Evolutionary conservation across 129 eudicot species (phyloP).

Genomic region (Artemisia annua): DNA sequence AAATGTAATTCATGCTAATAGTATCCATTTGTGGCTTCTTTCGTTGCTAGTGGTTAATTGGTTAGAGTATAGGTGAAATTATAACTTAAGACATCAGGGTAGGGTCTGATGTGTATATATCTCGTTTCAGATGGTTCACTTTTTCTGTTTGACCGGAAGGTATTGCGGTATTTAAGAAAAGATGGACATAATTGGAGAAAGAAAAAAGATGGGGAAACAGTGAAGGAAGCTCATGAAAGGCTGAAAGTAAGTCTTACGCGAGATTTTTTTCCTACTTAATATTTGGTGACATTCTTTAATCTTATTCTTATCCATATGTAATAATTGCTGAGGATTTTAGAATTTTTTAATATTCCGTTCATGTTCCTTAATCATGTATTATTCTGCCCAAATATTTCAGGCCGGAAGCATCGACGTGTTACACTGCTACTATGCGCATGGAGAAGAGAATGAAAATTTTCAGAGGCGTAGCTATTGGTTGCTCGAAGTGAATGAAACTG

Average conservation of each 20-base stretch:
- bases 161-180: conserved; percentile 82
- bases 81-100: conserved; percentile 4
- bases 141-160: conserved; percentile 98
- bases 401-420: conserved; percentile 95
- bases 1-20: background rate
- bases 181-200: conserved; percentile 99
- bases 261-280: background rate
- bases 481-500: conserved; percentile 69
- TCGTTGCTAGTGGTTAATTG: too few species aligned
- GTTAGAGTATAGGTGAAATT: background rate
- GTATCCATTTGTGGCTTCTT: too few species aligned
- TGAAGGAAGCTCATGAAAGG: conserved; percentile 98
- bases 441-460: conserved; percentile 89
- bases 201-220: conserved; percentile 96
- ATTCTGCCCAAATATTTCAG: conserved; percentile 42
- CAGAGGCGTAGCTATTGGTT: conserved; percentile 99
- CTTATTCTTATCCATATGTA: background rate
- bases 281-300: background rate
- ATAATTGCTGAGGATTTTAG: conserved; percentile 13
- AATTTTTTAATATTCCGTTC: conserved; percentile 8
- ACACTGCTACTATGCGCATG: conserved; percentile 99
- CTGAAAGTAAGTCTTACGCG: conserved; percentile 64
- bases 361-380: conserved; percentile 14
- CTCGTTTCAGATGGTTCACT: conserved; percentile 85
- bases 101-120: conserved; percentile 29